Conservation (phyloP, 805 yeast genomes). For the Monosporozyma servazzii region DNA sequence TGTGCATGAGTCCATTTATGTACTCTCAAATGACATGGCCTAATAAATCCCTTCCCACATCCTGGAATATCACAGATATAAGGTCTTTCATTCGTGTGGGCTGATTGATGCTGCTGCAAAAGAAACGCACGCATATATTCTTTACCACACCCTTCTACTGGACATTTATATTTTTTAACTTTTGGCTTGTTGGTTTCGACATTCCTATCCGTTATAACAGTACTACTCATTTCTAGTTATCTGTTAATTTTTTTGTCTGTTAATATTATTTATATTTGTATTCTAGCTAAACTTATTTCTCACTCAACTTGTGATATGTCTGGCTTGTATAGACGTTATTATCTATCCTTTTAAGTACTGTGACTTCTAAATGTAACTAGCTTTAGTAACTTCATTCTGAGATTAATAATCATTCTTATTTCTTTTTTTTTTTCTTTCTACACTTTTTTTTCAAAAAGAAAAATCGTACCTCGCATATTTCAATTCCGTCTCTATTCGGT, state of each 20-base stretch:
- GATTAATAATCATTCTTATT: too few relatives aligned
- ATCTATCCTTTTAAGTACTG: too few relatives aligned
- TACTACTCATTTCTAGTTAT: neutral
- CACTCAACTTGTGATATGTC: neutral
- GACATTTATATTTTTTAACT: constrained; percentile 38
- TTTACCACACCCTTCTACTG: constrained; percentile 39
- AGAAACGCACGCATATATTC: constrained; percentile 49
- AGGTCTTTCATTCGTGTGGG: constrained; percentile 77
- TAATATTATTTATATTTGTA: too few relatives aligned
- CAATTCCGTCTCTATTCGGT: too few relatives aligned
- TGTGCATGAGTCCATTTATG: constrained; percentile 61
- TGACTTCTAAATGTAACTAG: too few relatives aligned
- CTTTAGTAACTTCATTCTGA: too few relatives aligned
- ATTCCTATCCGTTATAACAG: neutral
- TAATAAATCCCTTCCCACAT: constrained; percentile 57
- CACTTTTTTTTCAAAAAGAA: too few relatives aligned
- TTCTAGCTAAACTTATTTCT: too few relatives aligned
- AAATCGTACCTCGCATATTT: too few relatives aligned
- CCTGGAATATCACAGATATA: constrained; percentile 46
- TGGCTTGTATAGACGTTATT: too few relatives aligned
- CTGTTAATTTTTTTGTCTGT: neutral
- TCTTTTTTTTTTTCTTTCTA: too few relatives aligned
- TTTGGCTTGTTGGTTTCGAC: neutral
- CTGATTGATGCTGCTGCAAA: constrained; percentile 57
- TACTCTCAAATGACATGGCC: constrained; percentile 74